Evolutionary conservation across 257 asterid genomes (phyloP).

Genomic region (Voacanga thouarsii): DNA sequence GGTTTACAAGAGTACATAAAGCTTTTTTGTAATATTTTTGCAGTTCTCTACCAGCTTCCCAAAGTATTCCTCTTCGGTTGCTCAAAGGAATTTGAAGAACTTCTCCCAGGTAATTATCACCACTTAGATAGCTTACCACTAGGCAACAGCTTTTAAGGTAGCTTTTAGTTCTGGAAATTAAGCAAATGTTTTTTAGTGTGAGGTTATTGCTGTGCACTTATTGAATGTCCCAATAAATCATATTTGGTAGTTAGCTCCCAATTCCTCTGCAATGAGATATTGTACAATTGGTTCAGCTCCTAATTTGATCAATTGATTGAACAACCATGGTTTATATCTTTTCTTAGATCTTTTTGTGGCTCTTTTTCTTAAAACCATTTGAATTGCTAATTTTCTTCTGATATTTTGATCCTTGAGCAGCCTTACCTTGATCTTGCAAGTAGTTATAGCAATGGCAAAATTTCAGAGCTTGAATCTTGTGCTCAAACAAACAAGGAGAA

Average conservation of each 20-base stretch:
- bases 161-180: background rate
- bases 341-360: background rate
- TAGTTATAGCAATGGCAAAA: slow-evolving; percentile 66
- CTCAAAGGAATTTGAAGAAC: slow-evolving; percentile 85
- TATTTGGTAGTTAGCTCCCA: background rate
- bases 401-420: slow-evolving; percentile 34
- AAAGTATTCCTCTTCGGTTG: slow-evolving; percentile 83
- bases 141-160: background rate
- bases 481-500: slow-evolving; percentile 65
- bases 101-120: slow-evolving; percentile 56
- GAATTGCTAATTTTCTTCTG: slow-evolving; percentile 2
- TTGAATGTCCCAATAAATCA: background rate
- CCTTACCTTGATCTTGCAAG: slow-evolving; percentile 77
- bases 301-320: background rate
- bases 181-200: background rate
- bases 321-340: background rate
- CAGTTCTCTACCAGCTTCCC: slow-evolving; percentile 84
- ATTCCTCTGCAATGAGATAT: background rate
- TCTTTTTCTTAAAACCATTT: background rate
- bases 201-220: background rate
- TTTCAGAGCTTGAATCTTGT: slow-evolving; percentile 63
- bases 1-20: background rate
- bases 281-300: background rate
- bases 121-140: background rate
- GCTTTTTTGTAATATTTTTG: slow-evolving; percentile 16